phyloP scores from a whole-genome alignment of 2,329 filamentous ascomycete species.

The Alternaria longipes region DNA sequence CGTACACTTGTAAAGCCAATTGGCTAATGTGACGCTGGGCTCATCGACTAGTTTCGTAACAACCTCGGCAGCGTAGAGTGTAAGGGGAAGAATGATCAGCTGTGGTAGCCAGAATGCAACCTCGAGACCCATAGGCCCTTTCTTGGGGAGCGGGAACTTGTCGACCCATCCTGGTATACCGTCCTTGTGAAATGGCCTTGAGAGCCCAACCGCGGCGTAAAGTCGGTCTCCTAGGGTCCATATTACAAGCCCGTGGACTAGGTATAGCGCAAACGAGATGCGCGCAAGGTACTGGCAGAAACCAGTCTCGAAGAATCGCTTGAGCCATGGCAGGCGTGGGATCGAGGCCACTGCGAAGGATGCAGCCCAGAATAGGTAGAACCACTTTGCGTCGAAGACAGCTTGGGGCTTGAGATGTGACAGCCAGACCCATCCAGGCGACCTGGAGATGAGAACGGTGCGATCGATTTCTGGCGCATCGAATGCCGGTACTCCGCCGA shows the following conservation, averaged over 20 bases:
- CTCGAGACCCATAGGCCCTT: constrained; percentile 66
- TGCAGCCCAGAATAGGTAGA: constrained; percentile 71
- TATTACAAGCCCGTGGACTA: constrained; percentile 64
- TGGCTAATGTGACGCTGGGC: constrained; percentile 62
- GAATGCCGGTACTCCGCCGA: constrained; percentile 68
- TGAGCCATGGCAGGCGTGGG: constrained; percentile 64
- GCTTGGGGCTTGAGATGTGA: constrained; percentile 71
- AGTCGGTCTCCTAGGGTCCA: constrained; percentile 63
- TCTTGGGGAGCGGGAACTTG: constrained; percentile 62
- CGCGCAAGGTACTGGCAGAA: constrained; percentile 65
- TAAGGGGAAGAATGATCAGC: constrained; percentile 55
- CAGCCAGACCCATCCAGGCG: constrained; percentile 68
- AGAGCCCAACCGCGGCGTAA: constrained; percentile 69
- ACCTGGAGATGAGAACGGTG: constrained; percentile 56
- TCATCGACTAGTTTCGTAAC: constrained; percentile 53
- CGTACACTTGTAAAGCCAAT: constrained; percentile 64
- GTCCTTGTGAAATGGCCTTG: constrained; percentile 59
- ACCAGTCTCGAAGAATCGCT: constrained; percentile 58
- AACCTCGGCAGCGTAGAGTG: constrained; percentile 45
- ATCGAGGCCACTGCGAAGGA: constrained; percentile 64
- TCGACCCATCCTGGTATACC: constrained; percentile 67
- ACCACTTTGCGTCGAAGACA: constrained; percentile 73
- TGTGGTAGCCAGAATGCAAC: constrained; percentile 68
- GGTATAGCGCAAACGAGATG: constrained; percentile 67
- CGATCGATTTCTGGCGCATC: constrained; percentile 55